Conservation (phyloP, 2,329 filamentous ascomycete species). For the Fusarium dimerum region DNA sequence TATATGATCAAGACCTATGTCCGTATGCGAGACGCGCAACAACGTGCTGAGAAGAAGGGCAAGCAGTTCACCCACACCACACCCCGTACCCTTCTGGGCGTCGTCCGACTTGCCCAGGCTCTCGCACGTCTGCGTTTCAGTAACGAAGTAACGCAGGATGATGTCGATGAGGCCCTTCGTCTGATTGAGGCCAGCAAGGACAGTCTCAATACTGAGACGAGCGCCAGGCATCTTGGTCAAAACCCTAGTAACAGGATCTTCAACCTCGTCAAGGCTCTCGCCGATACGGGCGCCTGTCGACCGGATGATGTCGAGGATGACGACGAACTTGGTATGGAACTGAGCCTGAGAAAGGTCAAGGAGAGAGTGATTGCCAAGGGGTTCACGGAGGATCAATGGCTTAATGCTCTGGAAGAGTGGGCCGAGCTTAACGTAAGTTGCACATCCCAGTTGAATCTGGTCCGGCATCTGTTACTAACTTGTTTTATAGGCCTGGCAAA, state of each 20-base stretch:
- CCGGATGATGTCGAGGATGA: slow-evolving; percentile 65
- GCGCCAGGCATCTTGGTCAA: slow-evolving; percentile 62
- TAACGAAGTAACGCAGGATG: slow-evolving; percentile 80
- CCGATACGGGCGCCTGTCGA: slow-evolving; percentile 82
- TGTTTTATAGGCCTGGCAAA: slow-evolving; percentile 70
- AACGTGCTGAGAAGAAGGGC: slow-evolving; percentile 85
- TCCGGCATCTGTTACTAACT: slow-evolving; percentile 38
- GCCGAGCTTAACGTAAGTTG: slow-evolving; percentile 80
- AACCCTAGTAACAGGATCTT: slow-evolving; percentile 91
- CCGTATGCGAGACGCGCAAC: slow-evolving; percentile 87
- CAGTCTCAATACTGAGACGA: slow-evolving; percentile 74
- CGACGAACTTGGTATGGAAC: slow-evolving; percentile 59
- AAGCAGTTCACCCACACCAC: slow-evolving; percentile 94
- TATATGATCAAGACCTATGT: slow-evolving; percentile 98
- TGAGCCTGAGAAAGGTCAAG: slow-evolving; percentile 85
- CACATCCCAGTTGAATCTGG: not conserved
- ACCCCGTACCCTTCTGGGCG: slow-evolving; percentile 87
- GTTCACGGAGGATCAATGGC: slow-evolving; percentile 93
- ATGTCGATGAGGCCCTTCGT: slow-evolving; percentile 92
- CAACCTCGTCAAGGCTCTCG: slow-evolving; percentile 86
- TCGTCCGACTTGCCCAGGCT: slow-evolving; percentile 90
- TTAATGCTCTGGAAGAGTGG: slow-evolving; percentile 87
- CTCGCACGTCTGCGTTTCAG: slow-evolving; percentile 90
- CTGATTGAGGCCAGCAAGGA: slow-evolving; percentile 93
- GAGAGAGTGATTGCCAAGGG: slow-evolving; percentile 94